Base-by-base conservation (phyloP, 192 early-diverging fungal species). In the Dissophora globulifera region DNA sequence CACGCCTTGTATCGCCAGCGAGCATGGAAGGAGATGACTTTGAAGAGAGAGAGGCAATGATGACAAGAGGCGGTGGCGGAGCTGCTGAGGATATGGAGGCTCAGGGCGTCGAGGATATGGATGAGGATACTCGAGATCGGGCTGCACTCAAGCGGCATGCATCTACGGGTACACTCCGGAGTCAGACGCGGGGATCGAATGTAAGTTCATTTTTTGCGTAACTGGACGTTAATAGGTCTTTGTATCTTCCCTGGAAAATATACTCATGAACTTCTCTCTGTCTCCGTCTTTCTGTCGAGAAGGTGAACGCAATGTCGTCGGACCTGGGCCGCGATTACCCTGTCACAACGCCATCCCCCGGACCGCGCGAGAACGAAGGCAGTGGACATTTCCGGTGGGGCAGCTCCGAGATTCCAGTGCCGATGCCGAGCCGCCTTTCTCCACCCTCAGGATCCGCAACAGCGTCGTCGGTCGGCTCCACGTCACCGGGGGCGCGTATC, bases 81-180 rank as follows among this genome's bases (percentile, higher is more conserved):
- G 50, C 26, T 26, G 27, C 17, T 27, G 38, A 27, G 16, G 15
- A 42, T 16, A 25, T 41, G n/a, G 55, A 64, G 17, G n/a, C 20
- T n/a, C 45, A 41, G 0, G 47, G 40, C 6, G 5, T 35, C 26
- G 62, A 66, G 58, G 58, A 67, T 13, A 46, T 60, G 52, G 63
- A 76, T 32, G 72, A 76, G 6, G 72, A 76, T 8, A 41, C 32
- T 12, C 22, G 63, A 22, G 49, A 66, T 6, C 63, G 41, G 3
- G 27, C 22, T 9, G 29, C 57, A 2, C 53, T 76, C n/a, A 76
- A 76, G 38, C 72, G 72, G 4, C 58, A 60, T 50, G 72, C 64
- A 1, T 76, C 72, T n/a, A 66, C 72, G 10, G 72, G 72, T 9
- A 76, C 62, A 4, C 29, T 76, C 20, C 19, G 57, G 13, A 60